Conservation (phyloP, 2,329 filamentous ascomycete species). For the Penicillium sp. region DNA sequence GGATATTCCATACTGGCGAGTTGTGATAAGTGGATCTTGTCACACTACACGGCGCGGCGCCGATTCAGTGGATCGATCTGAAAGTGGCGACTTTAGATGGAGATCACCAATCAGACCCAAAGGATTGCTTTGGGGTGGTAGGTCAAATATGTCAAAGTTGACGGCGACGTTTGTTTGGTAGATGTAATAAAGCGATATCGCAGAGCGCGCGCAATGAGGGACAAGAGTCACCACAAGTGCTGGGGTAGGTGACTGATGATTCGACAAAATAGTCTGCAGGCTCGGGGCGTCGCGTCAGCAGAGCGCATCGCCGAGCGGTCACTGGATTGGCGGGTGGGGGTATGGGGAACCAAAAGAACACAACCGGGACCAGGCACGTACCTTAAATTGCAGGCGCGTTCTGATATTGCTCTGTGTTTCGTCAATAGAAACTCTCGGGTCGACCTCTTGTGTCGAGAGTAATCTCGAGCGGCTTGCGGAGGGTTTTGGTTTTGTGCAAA, state of each 20-base stretch:
- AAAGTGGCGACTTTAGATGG: constrained; percentile 6
- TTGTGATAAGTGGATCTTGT: constrained; percentile 28
- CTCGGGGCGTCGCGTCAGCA: constrained; percentile 44
- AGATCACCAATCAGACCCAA: constrained; percentile 23
- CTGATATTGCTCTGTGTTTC: constrained; percentile 11
- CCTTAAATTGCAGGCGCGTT: constrained; percentile 26
- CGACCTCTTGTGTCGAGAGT: constrained; percentile 21
- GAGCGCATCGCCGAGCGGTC: constrained; percentile 44
- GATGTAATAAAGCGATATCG: constrained; percentile 26
- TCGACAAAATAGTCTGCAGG: constrained; percentile 45
- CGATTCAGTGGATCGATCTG: constrained; percentile 17
- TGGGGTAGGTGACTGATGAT: constrained; percentile 38
- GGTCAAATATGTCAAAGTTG: constrained; percentile 24
- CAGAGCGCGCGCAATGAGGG: constrained; percentile 27
- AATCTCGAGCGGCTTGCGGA: constrained; percentile 28
- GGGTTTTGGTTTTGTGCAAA: constrained; percentile 37
- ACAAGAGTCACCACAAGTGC: constrained; percentile 28
- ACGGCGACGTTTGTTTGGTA: constrained; percentile 26
- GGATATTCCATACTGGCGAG: constrained; percentile 69
- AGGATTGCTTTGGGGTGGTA: constrained; percentile 15
- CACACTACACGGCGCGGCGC: constrained; percentile 24
- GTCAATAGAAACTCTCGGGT: constrained; percentile 17
- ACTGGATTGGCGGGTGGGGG: constrained; percentile 40
- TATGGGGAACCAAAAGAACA: constrained; percentile 19
- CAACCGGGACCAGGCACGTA: constrained; percentile 32